Evolutionary conservation across 768 basidiomycete species (phyloP).

Genomic region (Boletus rubroflammeus): DNA sequence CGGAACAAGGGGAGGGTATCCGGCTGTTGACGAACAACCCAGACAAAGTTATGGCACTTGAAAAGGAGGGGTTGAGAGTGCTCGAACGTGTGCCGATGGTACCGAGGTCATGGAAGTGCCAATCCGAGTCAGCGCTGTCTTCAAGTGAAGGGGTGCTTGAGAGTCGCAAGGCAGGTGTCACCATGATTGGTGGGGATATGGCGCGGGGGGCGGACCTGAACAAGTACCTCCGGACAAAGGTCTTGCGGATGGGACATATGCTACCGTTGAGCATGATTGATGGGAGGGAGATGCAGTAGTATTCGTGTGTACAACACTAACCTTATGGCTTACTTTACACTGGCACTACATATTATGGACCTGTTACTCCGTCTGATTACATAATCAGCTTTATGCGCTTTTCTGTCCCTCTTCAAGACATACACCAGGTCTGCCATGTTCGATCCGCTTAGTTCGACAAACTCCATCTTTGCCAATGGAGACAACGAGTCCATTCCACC

Average conservation of each 20-base stretch:
- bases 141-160: slow-evolving; percentile 10
- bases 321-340: neutral
- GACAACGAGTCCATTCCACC: slow-evolving; percentile 47
- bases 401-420: neutral
- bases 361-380: slow-evolving; percentile 5
- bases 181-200: slow-evolving; percentile 75
- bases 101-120: slow-evolving; percentile 74
- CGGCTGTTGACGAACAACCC: slow-evolving; percentile 95
- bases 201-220: slow-evolving; percentile 85
- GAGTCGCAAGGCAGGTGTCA: slow-evolving; percentile 56
- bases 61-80: slow-evolving; percentile 75
- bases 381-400: slow-evolving; percentile 5
- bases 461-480: slow-evolving; percentile 51
- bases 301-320: neutral
- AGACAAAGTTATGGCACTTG: slow-evolving; percentile 87
- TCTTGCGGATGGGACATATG: slow-evolving; percentile 97
- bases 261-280: slow-evolving; percentile 46
- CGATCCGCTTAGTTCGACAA: slow-evolving; percentile 66
- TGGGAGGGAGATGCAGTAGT: neutral
- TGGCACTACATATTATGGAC: neutral
- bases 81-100: slow-evolving; percentile 91
- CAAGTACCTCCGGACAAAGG: slow-evolving; percentile 92
- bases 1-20: slow-evolving; percentile 53
- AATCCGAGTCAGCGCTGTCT: slow-evolving; percentile 13
- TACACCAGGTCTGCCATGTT: slow-evolving; percentile 43